phyloP scores from a whole-genome alignment of 2,329 filamentous ascomycete species.

The Pseudogymnoascus sp. region DNA sequence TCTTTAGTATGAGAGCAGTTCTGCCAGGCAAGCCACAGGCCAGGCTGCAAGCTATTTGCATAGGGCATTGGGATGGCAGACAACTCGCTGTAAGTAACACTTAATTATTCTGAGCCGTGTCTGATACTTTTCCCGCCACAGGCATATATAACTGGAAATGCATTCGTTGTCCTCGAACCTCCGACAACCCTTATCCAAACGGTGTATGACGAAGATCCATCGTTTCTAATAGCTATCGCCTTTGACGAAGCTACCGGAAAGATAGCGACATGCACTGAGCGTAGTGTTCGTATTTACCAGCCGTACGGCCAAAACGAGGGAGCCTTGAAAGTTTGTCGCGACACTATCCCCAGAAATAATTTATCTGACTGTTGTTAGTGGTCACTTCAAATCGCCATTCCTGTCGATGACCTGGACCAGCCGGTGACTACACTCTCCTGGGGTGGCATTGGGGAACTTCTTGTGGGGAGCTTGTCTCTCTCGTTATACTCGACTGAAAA shows the following conservation, averaged over 20 bases:
- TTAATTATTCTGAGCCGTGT: constrained; percentile 12
- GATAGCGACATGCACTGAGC: constrained; percentile 66
- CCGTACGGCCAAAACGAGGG: constrained; percentile 65
- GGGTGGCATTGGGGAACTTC: constrained; percentile 77
- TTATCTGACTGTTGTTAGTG: constrained; percentile 39
- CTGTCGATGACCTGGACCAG: constrained; percentile 35
- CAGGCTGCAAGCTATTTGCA: constrained; percentile 69
- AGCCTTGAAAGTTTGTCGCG: constrained; percentile 57
- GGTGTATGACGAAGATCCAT: constrained; percentile 71
- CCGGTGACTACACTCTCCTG: constrained; percentile 62
- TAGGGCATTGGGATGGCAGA: constrained; percentile 62
- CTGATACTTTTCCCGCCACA: constrained; percentile 30
- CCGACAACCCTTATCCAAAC: constrained; percentile 75
- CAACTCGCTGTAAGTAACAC: constrained; percentile 59
- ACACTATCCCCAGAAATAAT: neutral
- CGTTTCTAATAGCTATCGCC: constrained; percentile 60
- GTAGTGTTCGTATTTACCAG: constrained; percentile 66
- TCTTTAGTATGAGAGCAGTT: constrained; percentile 61
- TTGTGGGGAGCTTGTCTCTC: constrained; percentile 64
- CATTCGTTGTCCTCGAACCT: constrained; percentile 72
- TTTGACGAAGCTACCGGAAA: constrained; percentile 78
- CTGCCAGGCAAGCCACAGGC: constrained; percentile 71
- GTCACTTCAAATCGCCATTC: constrained; percentile 55
- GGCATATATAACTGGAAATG: constrained; percentile 85
- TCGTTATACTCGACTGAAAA: constrained; percentile 54